Evolutionary conservation across 164 flowering plant genomes (phyloP), one percentile per base, ranked within the genome.

Genomic region (Pachysandra terminalis): DNA sequence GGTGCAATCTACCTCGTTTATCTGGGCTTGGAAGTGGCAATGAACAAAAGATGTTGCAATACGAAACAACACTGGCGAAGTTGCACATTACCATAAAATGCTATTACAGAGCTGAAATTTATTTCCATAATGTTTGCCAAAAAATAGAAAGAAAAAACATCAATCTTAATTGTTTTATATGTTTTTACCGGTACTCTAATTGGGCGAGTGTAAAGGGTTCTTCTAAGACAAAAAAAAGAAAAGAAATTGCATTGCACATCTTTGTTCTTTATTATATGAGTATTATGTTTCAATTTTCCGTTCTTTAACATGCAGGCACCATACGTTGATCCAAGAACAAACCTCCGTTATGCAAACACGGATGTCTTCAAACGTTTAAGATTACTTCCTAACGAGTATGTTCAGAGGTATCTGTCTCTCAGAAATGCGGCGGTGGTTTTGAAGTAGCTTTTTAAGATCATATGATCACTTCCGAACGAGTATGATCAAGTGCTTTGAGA

Each of bases 271-370:
- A 45, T 45, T 45, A 15, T 13, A 45, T 45, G 51, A 45, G 1
- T 5, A 10, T 45, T 45, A 7, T 7, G 7, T 32, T 32, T 32
- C 37, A 32, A 3, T 45, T 12, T 45, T 45, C 51, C 51, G 7
- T 32, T 32, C 37, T 32, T 45, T 56, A 25, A 17, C 19, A 10
- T 82, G 81, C 85, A 92, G 98, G 96, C 98, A 49, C 97, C 92
- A n/a, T 95, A 95, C 58, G 59, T 72, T 68, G 97, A 95, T 71
- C 97, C 98, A 48, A 83, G 96, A 73, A 95, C 97, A 41, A 89
- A 79, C 24, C 87, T 95, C 28, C 92, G 98, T 10, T 95, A 91
- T 81, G 97, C 96, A 27, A 85, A 86, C 75, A 66, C 90, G 37
- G 96, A 89, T n/a, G 92, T 95, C 40, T 95, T 95, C 77, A 89